A percentile compares a stretch with the other conserved stretches of the same genome.
These are phyloP conservation scores for Boletus austroedulis DNA, from an alignment of 1,284 basidiomycete species.

Conservation along the genomic window DNA sequence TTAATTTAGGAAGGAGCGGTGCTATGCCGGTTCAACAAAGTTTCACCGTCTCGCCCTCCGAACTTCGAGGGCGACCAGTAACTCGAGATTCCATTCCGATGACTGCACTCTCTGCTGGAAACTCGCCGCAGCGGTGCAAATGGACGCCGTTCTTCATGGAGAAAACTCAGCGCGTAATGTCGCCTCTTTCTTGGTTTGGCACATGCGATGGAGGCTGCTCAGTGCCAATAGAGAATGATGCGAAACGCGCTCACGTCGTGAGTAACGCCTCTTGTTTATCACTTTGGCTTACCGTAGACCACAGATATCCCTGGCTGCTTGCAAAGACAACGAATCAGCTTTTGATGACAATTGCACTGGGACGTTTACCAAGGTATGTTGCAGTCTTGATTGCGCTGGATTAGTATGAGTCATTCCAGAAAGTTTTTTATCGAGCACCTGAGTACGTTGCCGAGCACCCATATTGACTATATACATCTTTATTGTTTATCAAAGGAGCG, in stretches of 20 bases:
- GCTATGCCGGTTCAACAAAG: neutral
- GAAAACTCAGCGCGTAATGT: constrained; percentile 16
- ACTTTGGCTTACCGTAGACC: neutral
- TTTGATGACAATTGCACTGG: constrained; percentile 17
- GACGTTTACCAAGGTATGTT: constrained; percentile 24
- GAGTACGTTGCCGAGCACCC: constrained; percentile 16
- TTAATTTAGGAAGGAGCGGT: constrained; percentile 5
- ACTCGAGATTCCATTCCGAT: constrained; percentile 14
- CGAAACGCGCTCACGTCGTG: constrained; percentile 24
- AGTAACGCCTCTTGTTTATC: neutral
- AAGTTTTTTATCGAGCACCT: constrained; percentile 32
- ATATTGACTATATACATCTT: neutral
- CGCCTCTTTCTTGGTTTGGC: constrained; percentile 17
- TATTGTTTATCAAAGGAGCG: constrained; percentile 11
- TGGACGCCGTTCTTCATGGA: constrained; percentile 13
- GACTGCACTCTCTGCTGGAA: constrained; percentile 18
- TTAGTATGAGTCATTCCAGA: constrained; percentile 2
- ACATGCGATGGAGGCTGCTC: constrained; percentile 23
- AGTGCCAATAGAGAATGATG: constrained; percentile 3
- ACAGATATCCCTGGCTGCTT: constrained; percentile 32
- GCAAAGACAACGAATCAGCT: constrained; percentile 26
- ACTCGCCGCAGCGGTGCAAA: constrained; percentile 16
- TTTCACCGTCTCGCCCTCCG: neutral
- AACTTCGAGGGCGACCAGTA: constrained; percentile 15
- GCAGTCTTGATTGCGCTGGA: neutral